A percentile compares a stretch with the other conserved stretches of the same genome.
Evolutionary conservation across 495 filamentous ascomycete species (phyloP).

Genomic region (Xylaria sp.): DNA sequence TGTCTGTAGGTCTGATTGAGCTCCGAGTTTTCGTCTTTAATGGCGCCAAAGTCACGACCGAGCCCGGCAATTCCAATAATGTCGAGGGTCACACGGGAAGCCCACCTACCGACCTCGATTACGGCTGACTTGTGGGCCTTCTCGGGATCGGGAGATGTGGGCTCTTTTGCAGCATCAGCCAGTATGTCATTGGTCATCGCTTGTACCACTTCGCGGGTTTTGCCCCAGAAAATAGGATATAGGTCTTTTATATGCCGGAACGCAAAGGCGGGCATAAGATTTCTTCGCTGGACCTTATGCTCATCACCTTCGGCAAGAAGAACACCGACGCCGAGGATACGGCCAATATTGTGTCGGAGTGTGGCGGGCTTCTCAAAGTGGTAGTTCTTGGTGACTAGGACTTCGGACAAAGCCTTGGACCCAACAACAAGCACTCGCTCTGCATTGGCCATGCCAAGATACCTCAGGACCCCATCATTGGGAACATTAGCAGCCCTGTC

Average conservation of each 20-base stretch:
- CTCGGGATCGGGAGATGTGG: conserved; percentile 42
- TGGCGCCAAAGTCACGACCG: conserved; percentile 77
- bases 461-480: conserved; percentile 88
- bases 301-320: conserved; percentile 86
- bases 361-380: conserved; percentile 76
- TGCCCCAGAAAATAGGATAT: conserved; percentile 84
- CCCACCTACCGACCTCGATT: conserved; percentile 75
- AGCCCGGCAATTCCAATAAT: conserved; percentile 86
- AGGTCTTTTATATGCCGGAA: conserved; percentile 88
- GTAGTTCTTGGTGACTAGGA: conserved; percentile 74
- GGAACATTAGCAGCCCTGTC: conserved; percentile 71
- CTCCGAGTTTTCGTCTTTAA: conserved; percentile 67
- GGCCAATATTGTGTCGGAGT: conserved; percentile 63
- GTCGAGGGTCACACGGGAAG: conserved; percentile 77
- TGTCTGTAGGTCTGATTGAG: conserved; percentile 71
- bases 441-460: conserved; percentile 70
- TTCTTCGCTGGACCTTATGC: conserved; percentile 81
- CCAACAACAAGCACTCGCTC: conserved; percentile 73
- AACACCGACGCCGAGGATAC: conserved; percentile 76
- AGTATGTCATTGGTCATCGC: conserved; percentile 53
- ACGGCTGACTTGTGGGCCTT: conserved; percentile 54
- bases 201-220: conserved; percentile 56
- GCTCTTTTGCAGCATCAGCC: conserved; percentile 41
- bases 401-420: conserved; percentile 70
- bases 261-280: conserved; percentile 82